phyloP scores from a whole-genome alignment of 2,329 filamentous ascomycete genomes.

The Trichophyton equinum region DNA sequence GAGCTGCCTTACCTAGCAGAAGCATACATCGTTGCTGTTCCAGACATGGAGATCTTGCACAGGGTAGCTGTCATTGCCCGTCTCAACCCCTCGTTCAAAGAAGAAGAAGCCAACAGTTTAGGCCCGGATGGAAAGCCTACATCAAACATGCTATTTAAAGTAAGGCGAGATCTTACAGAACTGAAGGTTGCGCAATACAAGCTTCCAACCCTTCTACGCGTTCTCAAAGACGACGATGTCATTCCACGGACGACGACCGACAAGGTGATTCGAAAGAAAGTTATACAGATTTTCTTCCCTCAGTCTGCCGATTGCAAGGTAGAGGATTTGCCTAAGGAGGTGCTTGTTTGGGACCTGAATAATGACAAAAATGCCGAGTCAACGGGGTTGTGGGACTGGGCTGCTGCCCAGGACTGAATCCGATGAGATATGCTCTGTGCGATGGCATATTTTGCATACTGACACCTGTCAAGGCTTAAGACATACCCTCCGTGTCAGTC shows the following conservation, averaged over 20 bases:
- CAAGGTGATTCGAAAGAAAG: slow-evolving; percentile 6
- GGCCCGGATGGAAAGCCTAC: not conserved
- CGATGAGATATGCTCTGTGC: not conserved
- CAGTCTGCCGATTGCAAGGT: not conserved
- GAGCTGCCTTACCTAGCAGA: slow-evolving; percentile 14
- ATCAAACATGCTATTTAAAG: slow-evolving; percentile 5
- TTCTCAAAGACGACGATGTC: slow-evolving; percentile 8
- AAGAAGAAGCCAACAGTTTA: not conserved
- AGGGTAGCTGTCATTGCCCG: slow-evolving; percentile 8
- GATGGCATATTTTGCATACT: not conserved
- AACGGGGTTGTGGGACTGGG: slow-evolving; percentile 1
- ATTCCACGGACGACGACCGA: slow-evolving; percentile 4
- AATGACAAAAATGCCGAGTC: not conserved
- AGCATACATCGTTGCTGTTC: slow-evolving; percentile 10
- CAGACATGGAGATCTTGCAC: slow-evolving; percentile 7
- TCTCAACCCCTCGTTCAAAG: not conserved
- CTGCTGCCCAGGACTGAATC: not conserved
- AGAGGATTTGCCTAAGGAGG: slow-evolving; percentile 1
- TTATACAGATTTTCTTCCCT: slow-evolving; percentile 6
- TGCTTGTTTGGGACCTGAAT: not conserved
- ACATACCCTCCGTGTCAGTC: not conserved
- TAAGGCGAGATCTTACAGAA: slow-evolving; percentile 9
- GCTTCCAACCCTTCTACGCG: slow-evolving; percentile 10
- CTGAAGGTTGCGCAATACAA: slow-evolving; percentile 4
- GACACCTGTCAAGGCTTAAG: not conserved